Base-by-base conservation (phyloP, 345 rosid genomes). In the Rhodamnia rubescens region DNA sequence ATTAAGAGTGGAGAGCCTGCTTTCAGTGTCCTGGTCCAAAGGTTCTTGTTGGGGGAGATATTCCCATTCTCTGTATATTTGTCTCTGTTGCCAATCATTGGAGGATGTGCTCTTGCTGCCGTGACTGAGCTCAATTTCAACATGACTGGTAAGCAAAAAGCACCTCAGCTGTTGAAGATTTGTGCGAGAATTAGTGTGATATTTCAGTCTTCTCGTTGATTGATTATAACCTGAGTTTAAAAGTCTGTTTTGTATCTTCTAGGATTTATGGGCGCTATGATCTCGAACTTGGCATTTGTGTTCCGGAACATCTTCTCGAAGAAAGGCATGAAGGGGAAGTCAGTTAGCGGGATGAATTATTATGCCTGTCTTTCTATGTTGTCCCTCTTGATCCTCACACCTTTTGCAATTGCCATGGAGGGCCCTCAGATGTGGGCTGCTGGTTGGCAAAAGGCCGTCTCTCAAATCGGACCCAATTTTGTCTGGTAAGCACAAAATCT, bases 261-360 rank as follows among this genome's bases (percentile, higher is more conserved):
- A 97, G 99, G 99, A 85, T 97, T 97, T 84, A 95, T 97, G 99
- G 99, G 99, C 40, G 99, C 98, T 2, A 97, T 95, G 98, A 95
- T 97, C 87, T 97, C 99, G 5, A 97, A 97, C 86, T 87, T 95
- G 90, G 98, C 99, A 51, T 95, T 97, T 69, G 99, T 95, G 87
- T 93, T 97, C 44, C 92, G 98, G 4, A 95, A 97, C 92, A 95
- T 95, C 85, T 97, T 95, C 92, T 97, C 99, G 0, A 97, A 97
- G 95, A 97, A 94, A 84, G 99, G 98, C 85, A 97, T 97, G 99
- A 95, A 93, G 40, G 98, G 98, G 86, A 95, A 95, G 52, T 94
- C 98, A 11, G 95, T 97, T 86, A 93, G 98, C 81, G 99, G 98
- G 85, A 97, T 97, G 98, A 95, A 97, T 85, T 97, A 97, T 91